A percentile compares a stretch with the other conserved stretches of the same genome.
These are phyloP conservation scores for Aleurites moluccanus DNA, from an alignment of 441 rosid species.

Conservation along the genomic window DNA sequence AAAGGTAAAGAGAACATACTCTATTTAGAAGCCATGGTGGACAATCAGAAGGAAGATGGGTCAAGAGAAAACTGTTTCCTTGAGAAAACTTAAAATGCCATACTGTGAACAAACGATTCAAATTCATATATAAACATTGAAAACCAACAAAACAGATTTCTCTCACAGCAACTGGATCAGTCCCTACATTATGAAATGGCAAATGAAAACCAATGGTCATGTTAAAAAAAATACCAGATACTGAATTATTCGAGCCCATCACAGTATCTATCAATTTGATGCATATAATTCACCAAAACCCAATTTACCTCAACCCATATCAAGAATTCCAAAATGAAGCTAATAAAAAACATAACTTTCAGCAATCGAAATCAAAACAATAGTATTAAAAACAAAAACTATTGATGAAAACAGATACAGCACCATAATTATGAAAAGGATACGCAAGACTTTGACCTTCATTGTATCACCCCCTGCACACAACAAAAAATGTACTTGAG, in stretches of 20 bases:
- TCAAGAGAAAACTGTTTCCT: constrained; percentile 40
- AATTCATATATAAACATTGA: not conserved
- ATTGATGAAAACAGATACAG: too few relatives aligned
- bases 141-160: not conserved
- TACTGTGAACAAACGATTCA: not conserved
- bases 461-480: constrained; percentile 43
- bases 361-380: not conserved
- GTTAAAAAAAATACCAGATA: too few relatives aligned
- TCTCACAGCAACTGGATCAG: not conserved
- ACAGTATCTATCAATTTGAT: too few relatives aligned
- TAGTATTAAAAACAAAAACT: not conserved
- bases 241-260: too few relatives aligned
- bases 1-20: constrained; percentile 39
- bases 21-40: constrained; percentile 32
- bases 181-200: too few relatives aligned
- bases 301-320: not conserved
- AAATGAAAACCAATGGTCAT: too few relatives aligned
- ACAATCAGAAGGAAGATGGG: constrained; percentile 17
- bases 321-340: not conserved
- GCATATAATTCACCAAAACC: too few relatives aligned
- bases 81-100: not conserved
- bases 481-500: too few relatives aligned
- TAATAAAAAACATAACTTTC: not conserved
- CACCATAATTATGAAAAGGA: constrained; percentile 56
- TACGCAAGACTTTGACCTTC: constrained; percentile 88